These are phyloP conservation scores for Phytopythium chamaehyphon DNA, from an alignment of 352 stramenopile genomes.

Conservation along the genomic window DNA sequence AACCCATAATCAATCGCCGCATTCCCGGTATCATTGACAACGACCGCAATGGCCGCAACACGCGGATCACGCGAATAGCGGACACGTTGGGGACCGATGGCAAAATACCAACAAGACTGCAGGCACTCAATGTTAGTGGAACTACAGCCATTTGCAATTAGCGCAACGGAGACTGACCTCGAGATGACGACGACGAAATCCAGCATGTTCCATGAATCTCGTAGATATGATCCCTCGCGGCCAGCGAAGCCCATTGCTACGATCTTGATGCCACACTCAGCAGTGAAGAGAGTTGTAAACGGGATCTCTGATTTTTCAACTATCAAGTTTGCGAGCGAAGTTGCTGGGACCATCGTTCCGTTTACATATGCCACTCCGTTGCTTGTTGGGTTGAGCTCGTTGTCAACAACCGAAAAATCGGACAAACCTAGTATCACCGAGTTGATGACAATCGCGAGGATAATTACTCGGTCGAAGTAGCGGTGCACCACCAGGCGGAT, in stretches of 20 bases:
- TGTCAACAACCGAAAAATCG: constrained; percentile 77
- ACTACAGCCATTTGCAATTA: not conserved
- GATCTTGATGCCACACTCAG: constrained; percentile 90
- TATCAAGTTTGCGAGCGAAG: constrained; percentile 51
- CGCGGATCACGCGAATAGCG: constrained; percentile 81
- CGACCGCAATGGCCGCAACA: constrained; percentile 86
- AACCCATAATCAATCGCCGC: constrained; percentile 69
- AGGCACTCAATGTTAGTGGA: constrained; percentile 2
- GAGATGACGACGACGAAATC: constrained; percentile 91
- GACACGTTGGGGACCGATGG: constrained; percentile 77
- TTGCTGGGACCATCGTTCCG: constrained; percentile 29
- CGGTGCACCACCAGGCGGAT: constrained; percentile 44
- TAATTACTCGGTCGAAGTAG: constrained; percentile 85
- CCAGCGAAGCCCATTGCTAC: constrained; percentile 76
- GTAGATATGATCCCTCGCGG: constrained; percentile 63
- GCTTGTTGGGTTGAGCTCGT: constrained; percentile 55
- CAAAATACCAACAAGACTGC: constrained; percentile 46
- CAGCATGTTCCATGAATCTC: constrained; percentile 89
- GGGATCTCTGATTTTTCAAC: constrained; percentile 71
- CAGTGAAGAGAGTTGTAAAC: constrained; percentile 87
- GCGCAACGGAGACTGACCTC: constrained; percentile 31
- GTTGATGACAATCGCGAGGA: constrained; percentile 82
- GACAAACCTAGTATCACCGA: constrained; percentile 84
- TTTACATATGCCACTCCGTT: constrained; percentile 29
- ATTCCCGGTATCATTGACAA: constrained; percentile 85